These are phyloP conservation scores for Cymodocea nodosa DNA, from an alignment of 116 monocot species.

Conservation along the genomic window DNA sequence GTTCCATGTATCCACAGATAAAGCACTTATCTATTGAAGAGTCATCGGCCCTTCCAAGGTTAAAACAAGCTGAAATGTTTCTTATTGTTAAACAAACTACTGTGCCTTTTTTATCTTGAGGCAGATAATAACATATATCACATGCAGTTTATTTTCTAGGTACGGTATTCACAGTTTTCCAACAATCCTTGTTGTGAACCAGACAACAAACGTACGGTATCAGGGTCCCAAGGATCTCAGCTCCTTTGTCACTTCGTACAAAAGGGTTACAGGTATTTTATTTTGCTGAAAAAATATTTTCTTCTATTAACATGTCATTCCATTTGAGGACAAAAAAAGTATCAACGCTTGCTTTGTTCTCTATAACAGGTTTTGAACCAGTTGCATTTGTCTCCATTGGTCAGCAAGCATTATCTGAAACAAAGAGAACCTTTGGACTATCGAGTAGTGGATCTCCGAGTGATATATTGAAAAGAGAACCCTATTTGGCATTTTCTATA, in stretches of 20 bases:
- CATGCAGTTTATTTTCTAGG: constrained; percentile 59
- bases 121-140: neutral
- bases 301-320: no score
- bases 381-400: constrained; percentile 31
- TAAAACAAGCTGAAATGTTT: neutral
- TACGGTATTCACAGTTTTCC: constrained; percentile 68
- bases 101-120: neutral
- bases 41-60: constrained; percentile 67
- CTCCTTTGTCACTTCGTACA: constrained; percentile 19
- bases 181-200: constrained; percentile 39
- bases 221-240: constrained; percentile 48
- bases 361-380: constrained; percentile 45
- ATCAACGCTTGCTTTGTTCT: no score
- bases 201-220: constrained; percentile 27
- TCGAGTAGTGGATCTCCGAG: constrained; percentile 14
- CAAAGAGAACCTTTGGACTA: constrained; percentile 1
- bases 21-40: constrained; percentile 62
- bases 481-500: constrained; percentile 37
- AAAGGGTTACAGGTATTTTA: no score
- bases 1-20: constrained; percentile 66
- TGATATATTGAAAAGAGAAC: constrained; percentile 38
- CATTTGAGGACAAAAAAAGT: no score
- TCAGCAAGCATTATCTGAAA: constrained; percentile 1
- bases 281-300: no score
- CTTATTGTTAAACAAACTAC: neutral